Conservation (phyloP, 1,284 basidiomycete species). For the Boletus calvinii region DNA sequence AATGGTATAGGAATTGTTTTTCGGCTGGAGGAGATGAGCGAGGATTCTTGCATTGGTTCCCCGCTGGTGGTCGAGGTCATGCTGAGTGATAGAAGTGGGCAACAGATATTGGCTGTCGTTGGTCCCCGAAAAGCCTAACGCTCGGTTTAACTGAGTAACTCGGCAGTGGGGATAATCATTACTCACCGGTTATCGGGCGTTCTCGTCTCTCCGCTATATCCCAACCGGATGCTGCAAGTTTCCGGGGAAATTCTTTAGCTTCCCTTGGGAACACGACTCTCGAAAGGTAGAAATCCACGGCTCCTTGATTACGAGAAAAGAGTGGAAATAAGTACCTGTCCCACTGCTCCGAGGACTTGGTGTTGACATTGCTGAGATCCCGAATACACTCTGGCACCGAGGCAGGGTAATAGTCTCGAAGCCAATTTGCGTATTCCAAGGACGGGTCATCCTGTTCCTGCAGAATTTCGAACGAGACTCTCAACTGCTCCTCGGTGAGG, state of each 20-base stretch:
- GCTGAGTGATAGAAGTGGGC: too few species aligned
- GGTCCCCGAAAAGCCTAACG: too few species aligned
- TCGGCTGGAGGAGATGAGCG: too few species aligned
- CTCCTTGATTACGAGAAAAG: conserved; percentile 39
- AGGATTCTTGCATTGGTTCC: too few species aligned
- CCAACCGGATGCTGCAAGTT: conserved; percentile 15
- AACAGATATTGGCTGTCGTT: too few species aligned
- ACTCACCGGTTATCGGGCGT: neutral
- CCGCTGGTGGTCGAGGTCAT: too few species aligned
- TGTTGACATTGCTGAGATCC: conserved; percentile 40
- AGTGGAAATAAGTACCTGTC: conserved; percentile 30
- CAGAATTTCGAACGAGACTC: conserved; percentile 38
- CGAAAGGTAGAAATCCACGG: conserved; percentile 48
- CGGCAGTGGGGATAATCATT: neutral
- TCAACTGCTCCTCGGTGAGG: conserved; percentile 26
- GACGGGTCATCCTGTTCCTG: conserved; percentile 42
- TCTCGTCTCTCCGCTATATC: neutral
- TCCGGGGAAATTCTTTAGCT: conserved; percentile 46
- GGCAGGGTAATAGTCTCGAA: conserved; percentile 8
- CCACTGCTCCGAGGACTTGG: conserved; percentile 38
- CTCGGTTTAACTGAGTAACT: too few species aligned
- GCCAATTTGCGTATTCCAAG: conserved; percentile 44
- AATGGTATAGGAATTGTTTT: too few species aligned
- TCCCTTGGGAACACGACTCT: conserved; percentile 13
- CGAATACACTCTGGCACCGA: conserved; percentile 31